Evolutionary conservation across 306 rosid species (phyloP).

Genomic region (Fragaria vesca): DNA sequence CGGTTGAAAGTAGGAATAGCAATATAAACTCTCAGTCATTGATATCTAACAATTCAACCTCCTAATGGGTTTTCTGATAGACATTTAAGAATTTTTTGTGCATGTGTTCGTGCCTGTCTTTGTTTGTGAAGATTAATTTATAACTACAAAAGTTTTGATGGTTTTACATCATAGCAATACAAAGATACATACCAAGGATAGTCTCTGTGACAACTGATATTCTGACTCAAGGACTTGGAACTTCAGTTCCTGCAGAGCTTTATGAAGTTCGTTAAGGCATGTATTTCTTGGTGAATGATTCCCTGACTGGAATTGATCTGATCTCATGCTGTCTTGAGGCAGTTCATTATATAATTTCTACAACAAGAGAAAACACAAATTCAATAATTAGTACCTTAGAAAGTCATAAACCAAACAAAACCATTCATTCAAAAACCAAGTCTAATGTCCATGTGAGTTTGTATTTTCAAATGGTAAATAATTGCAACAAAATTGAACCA

Average conservation of each 20-base stretch:
- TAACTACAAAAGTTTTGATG: conserved; percentile 5
- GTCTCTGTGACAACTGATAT: conserved; percentile 53
- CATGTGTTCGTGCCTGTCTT: not conserved
- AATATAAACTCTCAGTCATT: not conserved
- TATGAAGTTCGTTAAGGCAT: conserved; percentile 44
- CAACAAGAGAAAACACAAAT: conserved; percentile 18
- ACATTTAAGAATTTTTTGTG: not conserved
- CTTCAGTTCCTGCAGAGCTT: conserved; percentile 59
- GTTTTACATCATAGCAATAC: not conserved
- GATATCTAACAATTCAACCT: not conserved
- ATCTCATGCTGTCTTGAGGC: conserved; percentile 32
- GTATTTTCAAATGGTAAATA: not conserved
- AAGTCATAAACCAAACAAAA: conserved; percentile 2
- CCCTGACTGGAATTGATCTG: conserved; percentile 44
- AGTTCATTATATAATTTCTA: conserved; percentile 53
- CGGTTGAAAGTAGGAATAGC: not conserved
- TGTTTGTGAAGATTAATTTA: not conserved
- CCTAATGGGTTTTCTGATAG: not conserved
- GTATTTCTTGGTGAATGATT: conserved; percentile 42
- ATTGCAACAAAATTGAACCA: not conserved
- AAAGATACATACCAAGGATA: conserved; percentile 58
- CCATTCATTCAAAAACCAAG: not conserved
- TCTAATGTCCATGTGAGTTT: not conserved
- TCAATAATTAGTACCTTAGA: conserved; percentile 6
- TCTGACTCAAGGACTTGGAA: conserved; percentile 65